Evolutionary conservation across 2,329 filamentous ascomycete genomes (phyloP), one percentile per base, ranked within the genome.

Genomic region (Apiospora koreana): DNA sequence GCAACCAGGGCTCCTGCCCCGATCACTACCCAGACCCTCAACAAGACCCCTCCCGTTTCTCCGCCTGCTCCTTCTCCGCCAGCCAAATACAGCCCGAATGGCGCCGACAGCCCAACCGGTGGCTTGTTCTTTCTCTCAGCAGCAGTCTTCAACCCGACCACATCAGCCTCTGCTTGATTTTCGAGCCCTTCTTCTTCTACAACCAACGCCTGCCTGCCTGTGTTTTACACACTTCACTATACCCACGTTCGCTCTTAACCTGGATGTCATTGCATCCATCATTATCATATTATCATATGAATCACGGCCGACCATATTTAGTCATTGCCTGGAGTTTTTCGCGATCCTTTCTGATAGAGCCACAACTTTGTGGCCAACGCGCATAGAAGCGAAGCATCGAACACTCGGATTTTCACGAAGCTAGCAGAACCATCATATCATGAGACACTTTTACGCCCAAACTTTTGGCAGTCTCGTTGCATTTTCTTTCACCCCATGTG

Each of bases 131-230:
- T 87, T 67, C 82, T 89, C 62, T 84, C 85, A 64, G 84, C 81
- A 64, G 85, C 85, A 50, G 86, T 87, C 45, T 88, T 87, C 76
- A 82, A 82, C 69, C 84, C 85, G 2, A 72, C 23, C n/a, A 31
- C 25, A 54, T 54, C 10, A 31, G 25, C 25, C 25, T 54, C 31
- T 41, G 58, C 58, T 64, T 64, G 58, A 64, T 21, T 18, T 18
- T 21, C 25, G 43, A 65, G 25, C 62, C 35, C 62, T 14, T 41
- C 2, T 41, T 41, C 38, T 25, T 21, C 48, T 21, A 8, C n/a
- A 7, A 25, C 12, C n/a, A n/a, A n/a, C 25, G 28, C 48, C n/a
- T 12, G 28, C 48, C 48, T 14, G 23, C 41, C 41, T 18, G 41
- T 18, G 41, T 43, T 10, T 43, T 16, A 3, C 41, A 43, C 41